Base-by-base conservation (phyloP, 306 rosid genomes). In the Gynostemma pentaphyllum region DNA sequence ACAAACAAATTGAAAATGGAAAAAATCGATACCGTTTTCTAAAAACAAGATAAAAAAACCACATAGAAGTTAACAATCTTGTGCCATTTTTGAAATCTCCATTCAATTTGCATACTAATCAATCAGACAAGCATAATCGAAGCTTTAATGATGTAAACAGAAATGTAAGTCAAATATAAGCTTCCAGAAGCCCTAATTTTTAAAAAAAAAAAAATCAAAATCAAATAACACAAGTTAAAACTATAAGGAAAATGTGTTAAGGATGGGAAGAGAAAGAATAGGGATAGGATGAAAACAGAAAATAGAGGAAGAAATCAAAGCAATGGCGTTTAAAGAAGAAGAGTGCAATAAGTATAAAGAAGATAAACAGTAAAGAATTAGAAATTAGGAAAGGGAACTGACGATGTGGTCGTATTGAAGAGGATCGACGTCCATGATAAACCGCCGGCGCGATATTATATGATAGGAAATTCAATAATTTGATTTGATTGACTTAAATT, bases 401-500 rank as follows among this genome's bases (percentile, higher is more conserved):
- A 89, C 97, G 28, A 75, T 45, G 76, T 74, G 80, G 62, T 89
- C 85, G 85, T 79, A 86, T 77, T 74, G 83, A 52, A 83, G 87
- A 63, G 92, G 92, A 79, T 89, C 89, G 64, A 84, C 81, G 82
- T 84, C 97, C 97, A 89, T 89, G 77, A 47, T 66, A 26, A 9
- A 5, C 41, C 63, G 67, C 39, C 65, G 65, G 34, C 65, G 40
- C 34, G 48, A 60, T n/a, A n/a, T n/a, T n/a, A n/a, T n/a, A n/a
- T n/a, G n/a, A n/a, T n/a, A n/a, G n/a, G n/a, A n/a, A n/a, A n/a
- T n/a, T n/a, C n/a, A n/a, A n/a, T n/a, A n/a, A n/a, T n/a, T n/a
- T n/a, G n/a, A n/a, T n/a, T n/a, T n/a, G n/a, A n/a, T n/a, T n/a
- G n/a, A n/a, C n/a, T n/a, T n/a, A n/a, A n/a, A n/a, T n/a, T n/a